A percentile compares a stretch with the other conserved stretches of the same genome.
Evolutionary conservation across 805 yeast genomes (phyloP).

Genomic region (Saturnispora sekii): DNA sequence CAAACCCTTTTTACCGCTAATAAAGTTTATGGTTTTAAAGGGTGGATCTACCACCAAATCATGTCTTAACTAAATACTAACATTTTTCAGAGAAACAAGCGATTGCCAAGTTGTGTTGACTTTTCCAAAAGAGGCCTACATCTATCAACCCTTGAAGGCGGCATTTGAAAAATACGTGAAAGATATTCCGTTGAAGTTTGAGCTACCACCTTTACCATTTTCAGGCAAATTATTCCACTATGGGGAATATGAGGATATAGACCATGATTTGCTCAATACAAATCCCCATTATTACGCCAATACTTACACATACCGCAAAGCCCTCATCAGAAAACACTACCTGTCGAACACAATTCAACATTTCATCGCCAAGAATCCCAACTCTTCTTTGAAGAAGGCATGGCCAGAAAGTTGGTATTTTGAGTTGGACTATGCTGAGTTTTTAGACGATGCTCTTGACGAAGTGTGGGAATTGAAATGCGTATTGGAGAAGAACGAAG

Average conservation of each 20-base stretch:
- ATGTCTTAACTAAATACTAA: background rate
- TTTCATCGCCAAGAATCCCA: conserved; percentile 66
- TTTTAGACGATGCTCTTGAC: conserved; percentile 85
- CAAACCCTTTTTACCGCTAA: no score
- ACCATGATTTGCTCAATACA: conserved; percentile 51
- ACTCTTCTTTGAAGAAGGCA: conserved; percentile 46
- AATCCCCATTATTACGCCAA: conserved; percentile 48
- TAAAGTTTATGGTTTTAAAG: no score
- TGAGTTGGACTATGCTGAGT: conserved; percentile 93
- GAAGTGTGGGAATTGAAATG: conserved; percentile 84
- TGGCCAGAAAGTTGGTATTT: conserved; percentile 70
- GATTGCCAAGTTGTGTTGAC: conserved; percentile 24
- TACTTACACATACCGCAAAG: conserved; percentile 82
- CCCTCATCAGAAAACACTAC: conserved; percentile 82
- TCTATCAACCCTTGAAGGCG: conserved; percentile 32
- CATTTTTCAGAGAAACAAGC: background rate
- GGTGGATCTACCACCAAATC: background rate
- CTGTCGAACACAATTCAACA: conserved; percentile 75
- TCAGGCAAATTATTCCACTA: conserved; percentile 50
- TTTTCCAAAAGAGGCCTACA: conserved; percentile 31
- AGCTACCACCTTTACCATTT: conserved; percentile 7
- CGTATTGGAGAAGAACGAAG: conserved; percentile 50
- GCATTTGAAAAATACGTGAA: conserved; percentile 26
- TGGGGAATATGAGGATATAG: conserved; percentile 84
- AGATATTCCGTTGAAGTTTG: conserved; percentile 2